Percentiles rank a stretch among this genome's conserved stretches.
Conservation (phyloP, 2,329 filamentous ascomycete genomes). For the Podosphaera aphanis region DNA sequence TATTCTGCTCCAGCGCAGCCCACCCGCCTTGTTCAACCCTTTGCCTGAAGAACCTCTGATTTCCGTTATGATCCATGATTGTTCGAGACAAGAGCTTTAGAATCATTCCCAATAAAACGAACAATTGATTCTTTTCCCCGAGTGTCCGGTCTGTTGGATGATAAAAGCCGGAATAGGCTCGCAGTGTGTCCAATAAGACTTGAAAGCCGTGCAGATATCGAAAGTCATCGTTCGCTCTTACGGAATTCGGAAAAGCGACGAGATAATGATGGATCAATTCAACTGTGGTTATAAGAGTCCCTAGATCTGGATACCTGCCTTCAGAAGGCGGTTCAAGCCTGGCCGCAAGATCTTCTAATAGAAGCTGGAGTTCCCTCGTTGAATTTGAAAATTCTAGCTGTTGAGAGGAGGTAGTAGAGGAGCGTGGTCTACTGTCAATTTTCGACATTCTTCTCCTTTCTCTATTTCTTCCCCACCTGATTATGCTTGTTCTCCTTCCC, state of each 20-base stretch:
- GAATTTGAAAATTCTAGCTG: constrained; percentile 33
- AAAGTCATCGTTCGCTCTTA: constrained; percentile 52
- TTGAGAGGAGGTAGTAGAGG: constrained; percentile 37
- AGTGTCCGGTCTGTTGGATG: constrained; percentile 37
- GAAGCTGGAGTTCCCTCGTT: constrained; percentile 30
- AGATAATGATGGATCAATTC: constrained; percentile 14
- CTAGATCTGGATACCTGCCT: constrained; percentile 14
- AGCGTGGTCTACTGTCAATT: constrained; percentile 33
- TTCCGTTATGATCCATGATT: constrained; percentile 60
- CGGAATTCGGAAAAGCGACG: constrained; percentile 21
- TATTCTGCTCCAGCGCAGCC: constrained; percentile 48
- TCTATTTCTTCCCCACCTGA: background rate
- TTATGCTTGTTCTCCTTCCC: constrained; percentile 2
- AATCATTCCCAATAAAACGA: constrained; percentile 46
- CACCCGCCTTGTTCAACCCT: constrained; percentile 58
- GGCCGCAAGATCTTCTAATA: constrained; percentile 25
- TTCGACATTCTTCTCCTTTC: constrained; percentile 24
- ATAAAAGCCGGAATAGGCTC: constrained; percentile 53
- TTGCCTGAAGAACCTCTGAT: constrained; percentile 65
- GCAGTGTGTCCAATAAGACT: constrained; percentile 42
- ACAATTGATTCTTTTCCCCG: constrained; percentile 39
- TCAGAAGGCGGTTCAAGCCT: constrained; percentile 8
- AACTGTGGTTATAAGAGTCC: constrained; percentile 13
- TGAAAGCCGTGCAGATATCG: constrained; percentile 61
- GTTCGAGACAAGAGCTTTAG: constrained; percentile 41